These are phyloP conservation scores for Metarhizium rileyi DNA, from an alignment of 2,329 filamentous ascomycete species.

Conservation along the genomic window DNA sequence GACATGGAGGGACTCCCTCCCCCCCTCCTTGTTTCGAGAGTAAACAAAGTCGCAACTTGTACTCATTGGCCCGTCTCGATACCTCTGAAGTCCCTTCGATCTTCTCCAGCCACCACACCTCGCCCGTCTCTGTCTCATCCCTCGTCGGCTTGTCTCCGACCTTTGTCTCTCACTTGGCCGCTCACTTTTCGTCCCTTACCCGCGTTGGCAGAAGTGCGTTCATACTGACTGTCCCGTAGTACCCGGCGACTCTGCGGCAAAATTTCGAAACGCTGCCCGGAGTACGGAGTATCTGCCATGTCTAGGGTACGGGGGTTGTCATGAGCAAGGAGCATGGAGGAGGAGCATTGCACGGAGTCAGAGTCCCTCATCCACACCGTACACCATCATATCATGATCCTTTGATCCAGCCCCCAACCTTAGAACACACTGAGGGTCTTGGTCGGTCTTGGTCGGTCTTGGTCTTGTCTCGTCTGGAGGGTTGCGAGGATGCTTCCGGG, in stretches of 20 bases:
- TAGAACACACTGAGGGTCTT: neutral
- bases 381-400: neutral
- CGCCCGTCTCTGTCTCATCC: neutral
- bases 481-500: neutral
- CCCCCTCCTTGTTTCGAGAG: no score
- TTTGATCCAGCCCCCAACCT: neutral
- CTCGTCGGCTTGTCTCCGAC: no score
- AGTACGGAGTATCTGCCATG: neutral
- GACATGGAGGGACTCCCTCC: no score
- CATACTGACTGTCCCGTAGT: no score
- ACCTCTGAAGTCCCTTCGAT: neutral
- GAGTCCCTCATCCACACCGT: neutral
- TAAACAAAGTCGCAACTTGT: no score
- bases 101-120: neutral
- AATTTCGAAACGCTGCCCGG: neutral
- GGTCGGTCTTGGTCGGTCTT: neutral
- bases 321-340: no score
- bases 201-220: neutral
- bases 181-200: neutral
- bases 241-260: neutral
- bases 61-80: neutral
- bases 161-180: neutral
- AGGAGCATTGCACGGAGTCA: no score
- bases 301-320: no score
- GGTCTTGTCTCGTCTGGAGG: neutral